These are phyloP conservation scores for Candida silvicultrix DNA, from an alignment of 805 yeast genomes.

Conservation along the genomic window DNA sequence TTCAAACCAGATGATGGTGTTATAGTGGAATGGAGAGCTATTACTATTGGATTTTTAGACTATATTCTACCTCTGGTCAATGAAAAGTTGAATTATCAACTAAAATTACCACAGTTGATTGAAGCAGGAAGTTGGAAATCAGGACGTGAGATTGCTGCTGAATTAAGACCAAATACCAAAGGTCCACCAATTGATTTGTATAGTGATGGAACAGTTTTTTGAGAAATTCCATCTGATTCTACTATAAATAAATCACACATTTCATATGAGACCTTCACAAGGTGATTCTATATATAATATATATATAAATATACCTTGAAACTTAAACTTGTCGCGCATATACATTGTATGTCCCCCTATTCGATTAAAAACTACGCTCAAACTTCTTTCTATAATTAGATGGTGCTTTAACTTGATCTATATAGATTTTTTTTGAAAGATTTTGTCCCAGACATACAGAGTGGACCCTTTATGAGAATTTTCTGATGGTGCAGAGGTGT, in stretches of 20 bases:
- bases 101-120: conserved; percentile 49
- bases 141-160: conserved; percentile 54
- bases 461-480: too few relatives aligned
- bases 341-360: too few relatives aligned
- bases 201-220: conserved; percentile 65
- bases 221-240: conserved; percentile 6
- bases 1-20: conserved; percentile 50
- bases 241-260: neutral
- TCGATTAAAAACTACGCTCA: too few relatives aligned
- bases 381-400: too few relatives aligned
- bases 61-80: conserved; percentile 45
- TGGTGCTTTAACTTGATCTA: too few relatives aligned
- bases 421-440: too few relatives aligned
- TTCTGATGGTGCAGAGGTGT: too few relatives aligned
- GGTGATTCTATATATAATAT: too few relatives aligned
- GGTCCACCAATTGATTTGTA: conserved; percentile 61
- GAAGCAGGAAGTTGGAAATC: conserved; percentile 70
- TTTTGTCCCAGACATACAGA: too few relatives aligned
- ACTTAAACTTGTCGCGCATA: too few relatives aligned
- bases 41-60: conserved; percentile 52
- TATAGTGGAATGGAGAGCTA: conserved; percentile 64
- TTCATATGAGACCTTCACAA: neutral
- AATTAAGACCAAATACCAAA: conserved; percentile 37
- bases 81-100: conserved; percentile 31
- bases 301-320: too few relatives aligned